Base-by-base conservation (phyloP, 176 grass and related monocot species). In the Canna indica region DNA sequence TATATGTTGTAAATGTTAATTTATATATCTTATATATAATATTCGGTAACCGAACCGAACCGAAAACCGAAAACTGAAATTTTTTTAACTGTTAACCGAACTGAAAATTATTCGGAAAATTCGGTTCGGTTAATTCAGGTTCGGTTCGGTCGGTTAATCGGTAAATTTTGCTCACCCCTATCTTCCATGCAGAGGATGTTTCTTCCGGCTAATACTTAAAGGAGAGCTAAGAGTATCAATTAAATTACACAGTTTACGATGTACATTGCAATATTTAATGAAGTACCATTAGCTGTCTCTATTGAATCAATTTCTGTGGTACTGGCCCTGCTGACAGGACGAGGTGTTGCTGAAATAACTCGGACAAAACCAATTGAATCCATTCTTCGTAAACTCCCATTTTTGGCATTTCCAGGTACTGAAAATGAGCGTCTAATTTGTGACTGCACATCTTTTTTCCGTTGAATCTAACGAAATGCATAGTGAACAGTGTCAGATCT, bases 381-480 rank as follows among this genome's bases (percentile, higher is more conserved):
- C 20, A 79, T 76, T 78, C 94, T 90, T 79, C 80, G 80, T 39
- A 99, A 80, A 80, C 89, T 83, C 44, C 57, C 80, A 75, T 76
- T 85, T 82, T 99, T 99, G 39, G 64, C 79, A 85, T 93, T 85
- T 69, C 84, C 94, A 59, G 89, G 93, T 28, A 90, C 90, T 73
- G 94, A 99, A 67, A 99, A 84, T 0, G 94, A 93, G 11, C 94
- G 86, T 71, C 78, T 99, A 56, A 99, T 86, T 79, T 90, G 79
- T 83, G 85, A 78, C 76, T 85, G 75, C 42, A 60, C 71, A 70
- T 90, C 90, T 66, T 76, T 64, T 62, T 85, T 84, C 73, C 85
- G 79, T 22, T 72, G 79, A 52, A 42, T 81, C 63, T 11, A 10
- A 26, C 35, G 32, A 47, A 41, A 61, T 30, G 16, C 67, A 41